Percentiles rank a stretch among this genome's conserved stretches.
These are phyloP conservation scores for Lentinula guzmanii DNA, from an alignment of 768 basidiomycete genomes.

Conservation along the genomic window DNA sequence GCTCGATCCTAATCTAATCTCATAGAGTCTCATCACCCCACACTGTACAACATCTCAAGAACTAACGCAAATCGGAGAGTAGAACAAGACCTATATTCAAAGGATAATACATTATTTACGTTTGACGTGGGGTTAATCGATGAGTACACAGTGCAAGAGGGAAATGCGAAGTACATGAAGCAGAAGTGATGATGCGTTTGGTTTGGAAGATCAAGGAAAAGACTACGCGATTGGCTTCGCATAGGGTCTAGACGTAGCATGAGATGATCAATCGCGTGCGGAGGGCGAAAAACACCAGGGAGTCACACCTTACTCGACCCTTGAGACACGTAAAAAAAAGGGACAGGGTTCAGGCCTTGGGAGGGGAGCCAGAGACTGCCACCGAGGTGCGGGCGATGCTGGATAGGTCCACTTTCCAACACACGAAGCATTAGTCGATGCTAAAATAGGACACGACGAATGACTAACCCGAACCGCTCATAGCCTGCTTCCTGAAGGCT, in stretches of 20 bases:
- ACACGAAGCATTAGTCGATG: slow-evolving; percentile 14
- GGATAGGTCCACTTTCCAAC: slow-evolving; percentile 49
- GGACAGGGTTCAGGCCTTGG: background rate
- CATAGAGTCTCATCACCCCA: no score
- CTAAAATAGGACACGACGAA: slow-evolving; percentile 16
- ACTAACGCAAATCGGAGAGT: background rate
- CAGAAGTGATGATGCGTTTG: background rate
- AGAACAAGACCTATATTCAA: background rate
- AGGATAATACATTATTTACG: background rate
- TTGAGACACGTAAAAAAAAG: background rate
- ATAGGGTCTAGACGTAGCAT: background rate
- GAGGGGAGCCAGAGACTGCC: slow-evolving; percentile 42
- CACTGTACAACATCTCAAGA: background rate
- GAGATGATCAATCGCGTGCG: background rate
- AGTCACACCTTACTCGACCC: background rate
- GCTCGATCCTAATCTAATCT: background rate
- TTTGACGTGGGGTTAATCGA: background rate
- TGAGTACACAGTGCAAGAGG: background rate
- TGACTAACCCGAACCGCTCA: slow-evolving; percentile 52
- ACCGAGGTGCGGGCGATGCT: slow-evolving; percentile 81
- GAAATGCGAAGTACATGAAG: background rate
- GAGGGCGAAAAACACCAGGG: background rate
- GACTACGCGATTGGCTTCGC: background rate
- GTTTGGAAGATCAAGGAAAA: background rate
- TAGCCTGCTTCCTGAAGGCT: slow-evolving; percentile 66